A percentile compares a stretch with the other conserved stretches of the same genome.
These are phyloP conservation scores for Pseudopithomyces maydicus DNA, from an alignment of 2,329 filamentous ascomycete species.

Conservation along the genomic window DNA sequence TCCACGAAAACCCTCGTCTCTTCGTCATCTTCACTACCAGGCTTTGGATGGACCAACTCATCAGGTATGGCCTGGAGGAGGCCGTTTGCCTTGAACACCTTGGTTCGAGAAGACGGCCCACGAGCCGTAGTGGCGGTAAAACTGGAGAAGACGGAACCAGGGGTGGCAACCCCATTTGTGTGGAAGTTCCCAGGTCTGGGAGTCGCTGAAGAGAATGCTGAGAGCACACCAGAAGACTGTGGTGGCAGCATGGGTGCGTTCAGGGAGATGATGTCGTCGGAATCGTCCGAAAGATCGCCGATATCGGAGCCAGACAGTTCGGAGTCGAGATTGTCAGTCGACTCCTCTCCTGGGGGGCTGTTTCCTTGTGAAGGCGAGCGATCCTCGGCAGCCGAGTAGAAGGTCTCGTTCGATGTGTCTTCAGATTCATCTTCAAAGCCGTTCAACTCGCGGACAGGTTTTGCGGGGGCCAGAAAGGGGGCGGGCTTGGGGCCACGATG, in stretches of 20 bases:
- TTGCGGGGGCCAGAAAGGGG: slow-evolving; percentile 48
- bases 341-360: slow-evolving; percentile 47
- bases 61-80: slow-evolving; percentile 73
- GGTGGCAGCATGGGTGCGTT: slow-evolving; percentile 78
- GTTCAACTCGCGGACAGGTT: slow-evolving; percentile 61
- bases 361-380: slow-evolving; percentile 44
- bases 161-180: slow-evolving; percentile 77
- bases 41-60: slow-evolving; percentile 84
- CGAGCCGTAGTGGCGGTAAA: slow-evolving; percentile 84
- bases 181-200: slow-evolving; percentile 75
- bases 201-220: slow-evolving; percentile 79
- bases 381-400: slow-evolving; percentile 90
- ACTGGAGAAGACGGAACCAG: slow-evolving; percentile 86
- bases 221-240: slow-evolving; percentile 78
- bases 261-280: slow-evolving; percentile 91
- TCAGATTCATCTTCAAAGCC: slow-evolving; percentile 76
- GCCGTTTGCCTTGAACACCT: slow-evolving; percentile 83
- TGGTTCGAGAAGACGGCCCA: slow-evolving; percentile 69
- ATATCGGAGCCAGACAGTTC: slow-evolving; percentile 68
- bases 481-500: slow-evolving; percentile 58
- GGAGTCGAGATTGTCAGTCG: slow-evolving; percentile 54
- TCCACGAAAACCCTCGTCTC: slow-evolving; percentile 89
- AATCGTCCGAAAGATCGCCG: slow-evolving; percentile 87
- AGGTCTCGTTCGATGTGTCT: slow-evolving; percentile 86
- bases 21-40: slow-evolving; percentile 82